Evolutionary conservation across 2,329 filamentous ascomycete species (phyloP).

Genomic region (Pyrenophora seminiperda): DNA sequence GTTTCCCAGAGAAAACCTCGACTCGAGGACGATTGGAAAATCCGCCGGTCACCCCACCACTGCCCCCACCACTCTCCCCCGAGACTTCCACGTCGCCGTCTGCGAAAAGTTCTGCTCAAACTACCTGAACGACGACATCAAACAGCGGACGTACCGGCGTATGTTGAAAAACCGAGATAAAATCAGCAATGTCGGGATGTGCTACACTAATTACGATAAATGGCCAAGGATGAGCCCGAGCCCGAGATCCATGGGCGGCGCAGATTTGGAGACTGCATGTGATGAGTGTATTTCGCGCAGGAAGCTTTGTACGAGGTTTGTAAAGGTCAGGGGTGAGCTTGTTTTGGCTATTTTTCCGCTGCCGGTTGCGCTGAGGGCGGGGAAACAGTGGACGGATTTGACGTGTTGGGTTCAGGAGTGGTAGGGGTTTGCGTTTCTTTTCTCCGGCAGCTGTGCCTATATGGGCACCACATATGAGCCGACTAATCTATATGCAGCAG

Average conservation of each 20-base stretch:
- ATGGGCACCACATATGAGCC: too few relatives aligned
- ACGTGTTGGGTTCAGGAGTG: too few relatives aligned
- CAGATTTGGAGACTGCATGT: background rate
- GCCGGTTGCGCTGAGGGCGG: background rate
- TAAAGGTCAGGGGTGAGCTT: background rate
- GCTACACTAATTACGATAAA: background rate
- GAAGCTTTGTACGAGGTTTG: constrained; percentile 2
- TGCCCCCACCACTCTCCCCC: too few relatives aligned
- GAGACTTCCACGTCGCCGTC: background rate
- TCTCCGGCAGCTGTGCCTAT: too few relatives aligned
- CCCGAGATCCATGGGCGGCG: background rate
- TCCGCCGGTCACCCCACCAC: too few relatives aligned
- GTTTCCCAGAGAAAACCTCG: too few relatives aligned
- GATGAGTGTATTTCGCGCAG: background rate
- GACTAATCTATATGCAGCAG: too few relatives aligned
- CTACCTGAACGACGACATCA: background rate
- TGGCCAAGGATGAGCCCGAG: background rate
- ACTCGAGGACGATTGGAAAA: too few relatives aligned
- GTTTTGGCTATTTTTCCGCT: constrained; percentile 2
- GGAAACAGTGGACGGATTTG: background rate
- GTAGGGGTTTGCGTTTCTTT: too few relatives aligned
- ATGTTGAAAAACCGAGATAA: background rate
- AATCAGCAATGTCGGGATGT: background rate
- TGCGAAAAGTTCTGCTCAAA: background rate
- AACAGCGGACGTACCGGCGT: background rate